These are phyloP conservation scores for Solanum paucissectum DNA, from an alignment of 257 asterid genomes.

Conservation along the genomic window DNA sequence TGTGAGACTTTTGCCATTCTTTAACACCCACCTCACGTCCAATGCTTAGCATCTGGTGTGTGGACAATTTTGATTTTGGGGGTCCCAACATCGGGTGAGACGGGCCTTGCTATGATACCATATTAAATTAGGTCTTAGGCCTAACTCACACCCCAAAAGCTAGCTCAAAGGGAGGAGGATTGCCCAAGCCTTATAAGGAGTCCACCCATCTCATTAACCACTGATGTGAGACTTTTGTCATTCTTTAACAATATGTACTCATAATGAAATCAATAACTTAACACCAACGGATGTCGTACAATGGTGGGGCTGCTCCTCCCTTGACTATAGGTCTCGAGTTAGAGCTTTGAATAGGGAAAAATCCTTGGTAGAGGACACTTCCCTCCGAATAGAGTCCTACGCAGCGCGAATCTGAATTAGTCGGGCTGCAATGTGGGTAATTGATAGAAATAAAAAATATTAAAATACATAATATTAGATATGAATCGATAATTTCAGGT, in stretches of 20 bases:
- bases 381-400: background rate
- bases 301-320: background rate
- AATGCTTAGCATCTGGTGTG: too few relatives aligned
- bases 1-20: too few relatives aligned
- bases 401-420: background rate
- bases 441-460: background rate
- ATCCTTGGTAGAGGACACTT: background rate
- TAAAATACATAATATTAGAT: background rate
- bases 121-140: too few relatives aligned
- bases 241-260: background rate
- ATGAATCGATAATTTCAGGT: background rate
- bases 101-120: too few relatives aligned
- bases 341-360: background rate
- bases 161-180: too few relatives aligned
- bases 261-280: background rate
- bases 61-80: too few relatives aligned
- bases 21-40: too few relatives aligned
- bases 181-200: too few relatives aligned
- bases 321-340: background rate
- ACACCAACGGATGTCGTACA: background rate
- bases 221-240: too few relatives aligned
- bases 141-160: too few relatives aligned
- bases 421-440: background rate
- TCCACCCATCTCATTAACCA: too few relatives aligned
- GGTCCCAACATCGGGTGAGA: too few relatives aligned